These are phyloP conservation scores for Tricholoma furcatifolium DNA, from an alignment of 768 basidiomycete genomes.

Conservation along the genomic window DNA sequence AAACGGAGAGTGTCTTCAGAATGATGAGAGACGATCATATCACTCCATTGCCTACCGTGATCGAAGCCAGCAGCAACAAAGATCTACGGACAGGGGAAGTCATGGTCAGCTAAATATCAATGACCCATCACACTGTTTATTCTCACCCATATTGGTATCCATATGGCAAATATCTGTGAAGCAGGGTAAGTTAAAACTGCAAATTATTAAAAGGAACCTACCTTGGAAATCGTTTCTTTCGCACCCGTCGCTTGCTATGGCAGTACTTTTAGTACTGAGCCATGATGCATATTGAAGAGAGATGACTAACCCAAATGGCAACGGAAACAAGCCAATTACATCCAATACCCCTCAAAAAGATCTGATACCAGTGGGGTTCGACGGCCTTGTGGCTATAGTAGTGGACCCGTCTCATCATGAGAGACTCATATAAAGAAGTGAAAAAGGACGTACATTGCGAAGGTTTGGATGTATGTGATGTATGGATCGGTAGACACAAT, in stretches of 20 bases:
- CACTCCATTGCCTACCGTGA: slow-evolving; percentile 59
- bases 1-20: neutral
- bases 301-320: slow-evolving; percentile 65
- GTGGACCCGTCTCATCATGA: neutral
- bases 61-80: slow-evolving; percentile 72
- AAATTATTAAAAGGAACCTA: slow-evolving; percentile 15
- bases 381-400: slow-evolving; percentile 54
- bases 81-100: slow-evolving; percentile 34
- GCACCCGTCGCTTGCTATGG: slow-evolving; percentile 68
- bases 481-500: slow-evolving; percentile 62
- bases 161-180: slow-evolving; percentile 54
- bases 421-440: neutral
- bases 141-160: slow-evolving; percentile 75
- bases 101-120: neutral
- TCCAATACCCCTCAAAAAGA: slow-evolving; percentile 70
- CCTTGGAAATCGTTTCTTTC: slow-evolving; percentile 68
- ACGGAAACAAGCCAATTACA: slow-evolving; percentile 78
- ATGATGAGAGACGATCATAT: too few species aligned
- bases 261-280: neutral
- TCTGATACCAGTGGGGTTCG: slow-evolving; percentile 69
- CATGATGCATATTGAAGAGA: neutral
- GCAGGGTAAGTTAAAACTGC: neutral
- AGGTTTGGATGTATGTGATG: slow-evolving; percentile 45
- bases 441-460: slow-evolving; percentile 53
- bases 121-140: neutral